Percentiles rank a stretch among this genome's conserved stretches.
phyloP scores from a whole-genome alignment of 805 yeast genomes.

The Barnettozyma salicaria region DNA sequence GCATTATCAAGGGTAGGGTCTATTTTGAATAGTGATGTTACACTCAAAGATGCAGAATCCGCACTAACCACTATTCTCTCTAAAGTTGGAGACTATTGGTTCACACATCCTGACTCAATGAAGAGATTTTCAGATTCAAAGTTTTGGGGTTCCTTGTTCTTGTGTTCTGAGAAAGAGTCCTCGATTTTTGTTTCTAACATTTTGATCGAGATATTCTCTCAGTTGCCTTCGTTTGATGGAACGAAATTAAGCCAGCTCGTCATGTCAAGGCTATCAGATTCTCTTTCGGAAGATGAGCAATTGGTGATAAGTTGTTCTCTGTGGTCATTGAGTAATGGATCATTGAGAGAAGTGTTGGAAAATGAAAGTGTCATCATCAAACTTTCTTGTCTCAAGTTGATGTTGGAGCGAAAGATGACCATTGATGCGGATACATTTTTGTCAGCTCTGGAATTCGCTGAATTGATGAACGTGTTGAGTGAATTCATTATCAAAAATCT shows the following conservation, averaged over 20 bases:
- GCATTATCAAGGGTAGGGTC: conserved; percentile 35
- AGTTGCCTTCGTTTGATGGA: conserved; percentile 20
- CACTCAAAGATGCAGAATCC: conserved; percentile 22
- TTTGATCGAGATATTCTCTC: conserved; percentile 33
- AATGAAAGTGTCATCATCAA: conserved; percentile 8
- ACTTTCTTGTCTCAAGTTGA: conserved; percentile 9
- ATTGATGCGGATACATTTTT: conserved; percentile 11
- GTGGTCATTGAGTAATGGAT: conserved; percentile 18
- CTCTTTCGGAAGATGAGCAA: conserved; percentile 16
- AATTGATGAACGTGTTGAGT: conserved; percentile 6
- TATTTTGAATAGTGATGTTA: conserved; percentile 22
- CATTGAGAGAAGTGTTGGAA: conserved; percentile 10
- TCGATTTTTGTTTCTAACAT: conserved; percentile 27
- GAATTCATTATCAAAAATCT: conserved; percentile 13
- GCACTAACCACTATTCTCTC: conserved; percentile 35
- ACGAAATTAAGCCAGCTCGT: conserved; percentile 15
- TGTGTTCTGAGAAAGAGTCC: conserved; percentile 18
- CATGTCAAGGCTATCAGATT: not conserved
- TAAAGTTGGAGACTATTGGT: conserved; percentile 38
- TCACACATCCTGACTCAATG: conserved; percentile 15
- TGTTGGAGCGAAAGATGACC: conserved; percentile 16
- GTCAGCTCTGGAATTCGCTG: not conserved
- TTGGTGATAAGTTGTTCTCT: conserved; percentile 27
- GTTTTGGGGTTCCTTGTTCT: conserved; percentile 29
- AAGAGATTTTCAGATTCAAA: conserved; percentile 17